Percentiles rank a stretch among this genome's conserved stretches.
These are phyloP conservation scores for Brassica juncea DNA, from an alignment of 345 rosid species.

Conservation along the genomic window DNA sequence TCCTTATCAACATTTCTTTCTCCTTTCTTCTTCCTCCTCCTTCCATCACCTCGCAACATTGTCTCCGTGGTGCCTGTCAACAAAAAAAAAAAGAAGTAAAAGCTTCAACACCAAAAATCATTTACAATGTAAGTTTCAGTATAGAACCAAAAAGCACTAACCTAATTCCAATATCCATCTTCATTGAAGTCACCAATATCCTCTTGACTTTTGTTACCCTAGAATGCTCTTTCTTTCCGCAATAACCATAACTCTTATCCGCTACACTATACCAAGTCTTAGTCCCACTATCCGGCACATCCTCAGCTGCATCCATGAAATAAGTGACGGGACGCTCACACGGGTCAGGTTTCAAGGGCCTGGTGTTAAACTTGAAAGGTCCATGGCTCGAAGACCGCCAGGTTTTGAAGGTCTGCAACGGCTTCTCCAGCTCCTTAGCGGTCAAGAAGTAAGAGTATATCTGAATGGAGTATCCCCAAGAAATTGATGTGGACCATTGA, in stretches of 20 bases:
- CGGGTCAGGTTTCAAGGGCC: slow-evolving; percentile 47
- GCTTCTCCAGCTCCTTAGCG: slow-evolving; percentile 49
- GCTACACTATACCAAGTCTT: slow-evolving; percentile 48
- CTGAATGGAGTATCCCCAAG: slow-evolving; percentile 52
- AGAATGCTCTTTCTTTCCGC: slow-evolving; percentile 40
- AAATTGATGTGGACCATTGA: slow-evolving; percentile 65
- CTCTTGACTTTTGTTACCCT: slow-evolving; percentile 43
- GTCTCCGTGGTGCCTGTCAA: slow-evolving; percentile 58
- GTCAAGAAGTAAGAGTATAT: slow-evolving; percentile 48
- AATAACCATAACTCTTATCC: slow-evolving; percentile 38
- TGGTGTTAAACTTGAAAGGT: slow-evolving; percentile 74
- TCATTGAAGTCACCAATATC: slow-evolving; percentile 55
- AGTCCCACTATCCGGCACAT: slow-evolving; percentile 50
- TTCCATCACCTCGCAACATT: slow-evolving; percentile 60
- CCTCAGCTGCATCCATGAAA: slow-evolving; percentile 53
- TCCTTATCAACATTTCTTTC: slow-evolving; percentile 53
- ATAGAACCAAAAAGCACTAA: slow-evolving; percentile 18
- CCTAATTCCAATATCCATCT: slow-evolving; percentile 67
- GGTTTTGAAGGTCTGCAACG: slow-evolving; percentile 70
- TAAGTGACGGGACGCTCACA: slow-evolving; percentile 59
- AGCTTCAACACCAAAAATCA: neutral
- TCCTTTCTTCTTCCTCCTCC: slow-evolving; percentile 34
- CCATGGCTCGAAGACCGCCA: slow-evolving; percentile 64
- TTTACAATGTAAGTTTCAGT: neutral
- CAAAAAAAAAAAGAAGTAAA: neutral